A percentile compares a stretch with the other conserved stretches of the same genome.
Evolutionary conservation across 208 protist species (phyloP).

Genomic region (Leishmania major): DNA sequence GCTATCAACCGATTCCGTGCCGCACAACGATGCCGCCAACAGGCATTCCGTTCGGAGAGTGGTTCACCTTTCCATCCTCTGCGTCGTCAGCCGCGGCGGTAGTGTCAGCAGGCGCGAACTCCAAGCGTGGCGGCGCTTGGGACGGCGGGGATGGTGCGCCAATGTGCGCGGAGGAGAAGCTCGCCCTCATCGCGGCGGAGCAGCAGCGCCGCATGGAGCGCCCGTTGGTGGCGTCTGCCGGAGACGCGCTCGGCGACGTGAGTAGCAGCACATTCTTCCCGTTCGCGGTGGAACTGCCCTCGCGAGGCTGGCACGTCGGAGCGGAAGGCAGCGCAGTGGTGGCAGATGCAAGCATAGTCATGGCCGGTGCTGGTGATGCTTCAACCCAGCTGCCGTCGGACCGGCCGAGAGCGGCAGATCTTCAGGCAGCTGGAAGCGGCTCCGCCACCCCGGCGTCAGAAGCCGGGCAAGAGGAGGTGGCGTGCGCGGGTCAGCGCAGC

Average conservation of each 20-base stretch:
- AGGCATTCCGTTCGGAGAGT: conserved; percentile 66
- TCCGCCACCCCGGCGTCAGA: neutral
- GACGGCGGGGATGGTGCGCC: neutral
- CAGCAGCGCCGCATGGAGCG: conserved; percentile 24
- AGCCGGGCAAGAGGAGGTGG: neutral
- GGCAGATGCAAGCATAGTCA: conserved; percentile 10
- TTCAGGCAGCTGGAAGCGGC: neutral
- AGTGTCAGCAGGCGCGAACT: neutral
- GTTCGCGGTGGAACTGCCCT: conserved; percentile 74
- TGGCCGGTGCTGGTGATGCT: neutral
- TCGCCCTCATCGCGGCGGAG: conserved; percentile 8
- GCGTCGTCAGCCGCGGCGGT: neutral
- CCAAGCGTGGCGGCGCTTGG: neutral
- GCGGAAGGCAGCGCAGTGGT: conserved; percentile 6
- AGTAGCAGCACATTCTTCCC: conserved; percentile 50
- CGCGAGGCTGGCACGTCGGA: conserved; percentile 59
- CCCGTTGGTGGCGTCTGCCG: conserved; percentile 20
- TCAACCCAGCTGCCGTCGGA: neutral
- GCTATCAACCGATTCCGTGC: conserved; percentile 53
- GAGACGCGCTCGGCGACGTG: conserved; percentile 27
- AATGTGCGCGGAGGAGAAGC: conserved; percentile 8
- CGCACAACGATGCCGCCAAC: conserved; percentile 53
- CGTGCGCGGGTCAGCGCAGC: neutral
- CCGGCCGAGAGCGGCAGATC: neutral
- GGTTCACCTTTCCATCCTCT: conserved; percentile 46